Evolutionary conservation across 257 asterid species (phyloP).

Genomic region (Rubia yunnanensis): DNA sequence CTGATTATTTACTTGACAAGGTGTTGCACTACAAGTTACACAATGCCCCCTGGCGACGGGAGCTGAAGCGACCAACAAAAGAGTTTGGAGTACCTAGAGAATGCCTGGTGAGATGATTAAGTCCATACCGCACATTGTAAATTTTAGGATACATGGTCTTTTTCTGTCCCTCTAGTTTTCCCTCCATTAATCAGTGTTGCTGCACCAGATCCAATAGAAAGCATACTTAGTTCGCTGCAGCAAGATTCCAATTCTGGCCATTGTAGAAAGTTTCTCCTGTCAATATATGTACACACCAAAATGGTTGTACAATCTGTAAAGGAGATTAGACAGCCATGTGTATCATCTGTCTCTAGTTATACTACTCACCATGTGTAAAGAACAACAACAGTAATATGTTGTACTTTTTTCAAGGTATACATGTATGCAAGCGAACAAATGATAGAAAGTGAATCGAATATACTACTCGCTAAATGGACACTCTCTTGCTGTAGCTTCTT

Average conservation of each 20-base stretch:
- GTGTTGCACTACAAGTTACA: constrained; percentile 83
- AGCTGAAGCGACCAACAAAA: constrained; percentile 23
- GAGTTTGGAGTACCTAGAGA: constrained; percentile 65
- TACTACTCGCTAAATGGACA: neutral
- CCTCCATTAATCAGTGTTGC: neutral
- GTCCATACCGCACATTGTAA: neutral
- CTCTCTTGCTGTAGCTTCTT: neutral
- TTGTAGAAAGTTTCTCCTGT: neutral
- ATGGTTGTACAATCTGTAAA: neutral
- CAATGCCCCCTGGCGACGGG: constrained; percentile 77
- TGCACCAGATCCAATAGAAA: neutral
- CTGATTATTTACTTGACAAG: constrained; percentile 25
- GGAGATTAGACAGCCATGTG: neutral
- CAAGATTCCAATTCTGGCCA: neutral
- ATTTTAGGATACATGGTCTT: neutral
- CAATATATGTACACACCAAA: no score
- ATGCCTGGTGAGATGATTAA: constrained; percentile 36
- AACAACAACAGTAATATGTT: neutral
- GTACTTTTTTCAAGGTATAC: neutral
- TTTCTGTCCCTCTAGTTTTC: neutral
- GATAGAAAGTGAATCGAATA: neutral
- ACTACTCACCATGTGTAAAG: neutral
- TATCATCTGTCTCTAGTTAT: neutral
- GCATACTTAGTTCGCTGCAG: neutral
- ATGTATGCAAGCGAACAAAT: neutral